A percentile compares a stretch with the other conserved stretches of the same genome.
Conservation (phyloP, 2,329 filamentous ascomycete genomes). For the Hymenoscyphus linearis region DNA sequence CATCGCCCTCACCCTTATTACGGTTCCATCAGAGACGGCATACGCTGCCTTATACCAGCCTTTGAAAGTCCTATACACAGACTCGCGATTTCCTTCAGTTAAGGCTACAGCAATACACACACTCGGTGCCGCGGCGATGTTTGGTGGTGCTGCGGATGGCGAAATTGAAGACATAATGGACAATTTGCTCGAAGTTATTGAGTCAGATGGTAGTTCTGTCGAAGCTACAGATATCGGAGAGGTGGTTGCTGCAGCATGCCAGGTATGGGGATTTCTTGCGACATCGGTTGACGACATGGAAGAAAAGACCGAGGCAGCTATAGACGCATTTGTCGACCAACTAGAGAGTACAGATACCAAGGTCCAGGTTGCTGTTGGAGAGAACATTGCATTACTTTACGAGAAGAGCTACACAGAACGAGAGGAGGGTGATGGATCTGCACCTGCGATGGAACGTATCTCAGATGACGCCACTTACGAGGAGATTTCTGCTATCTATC, state of each 20-base stretch:
- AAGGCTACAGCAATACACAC: conserved; percentile 65
- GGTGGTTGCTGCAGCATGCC: conserved; percentile 59
- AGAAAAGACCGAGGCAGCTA: conserved; percentile 55
- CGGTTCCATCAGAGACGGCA: conserved; percentile 52
- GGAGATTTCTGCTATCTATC: background rate
- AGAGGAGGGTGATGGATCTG: conserved; percentile 39
- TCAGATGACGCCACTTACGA: conserved; percentile 32
- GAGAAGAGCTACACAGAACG: conserved; percentile 52
- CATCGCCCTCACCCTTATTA: conserved; percentile 58
- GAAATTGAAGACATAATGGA: conserved; percentile 61
- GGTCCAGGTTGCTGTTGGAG: conserved; percentile 65
- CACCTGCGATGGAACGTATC: conserved; percentile 37
- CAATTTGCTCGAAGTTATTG: conserved; percentile 60
- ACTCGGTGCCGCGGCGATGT: conserved; percentile 56
- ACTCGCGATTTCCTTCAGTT: conserved; percentile 49
- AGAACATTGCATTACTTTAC: conserved; percentile 66
- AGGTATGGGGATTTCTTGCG: conserved; percentile 65
- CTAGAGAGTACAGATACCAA: conserved; percentile 55
- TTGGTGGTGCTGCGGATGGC: conserved; percentile 58
- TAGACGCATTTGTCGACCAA: conserved; percentile 66
- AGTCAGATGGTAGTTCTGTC: conserved; percentile 60
- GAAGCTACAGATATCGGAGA: conserved; percentile 56
- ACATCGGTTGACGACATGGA: conserved; percentile 63
- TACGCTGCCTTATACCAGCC: conserved; percentile 52
- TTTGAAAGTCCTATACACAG: conserved; percentile 54